These are phyloP conservation scores for Begonia masoniana DNA, from an alignment of 306 rosid genomes.

Conservation along the genomic window DNA sequence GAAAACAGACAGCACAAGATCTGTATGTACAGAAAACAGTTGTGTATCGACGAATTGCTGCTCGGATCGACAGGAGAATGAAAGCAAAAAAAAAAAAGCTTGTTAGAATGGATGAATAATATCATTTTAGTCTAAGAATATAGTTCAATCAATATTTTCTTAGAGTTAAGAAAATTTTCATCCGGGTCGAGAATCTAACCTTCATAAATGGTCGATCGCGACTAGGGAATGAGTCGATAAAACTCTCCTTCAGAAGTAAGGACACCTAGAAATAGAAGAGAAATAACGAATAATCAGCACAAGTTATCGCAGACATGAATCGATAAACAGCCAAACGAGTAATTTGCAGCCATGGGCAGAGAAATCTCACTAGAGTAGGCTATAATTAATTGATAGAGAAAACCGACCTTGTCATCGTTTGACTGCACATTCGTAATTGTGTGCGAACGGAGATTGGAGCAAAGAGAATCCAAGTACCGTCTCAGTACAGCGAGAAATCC, in stretches of 20 bases:
- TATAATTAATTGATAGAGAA: too few relatives aligned
- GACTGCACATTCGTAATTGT: conserved; percentile 98
- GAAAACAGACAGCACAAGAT: conserved; percentile 87
- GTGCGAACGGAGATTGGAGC: conserved; percentile 77
- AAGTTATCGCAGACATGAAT: neutral
- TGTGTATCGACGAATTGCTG: conserved; percentile 94
- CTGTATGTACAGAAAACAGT: conserved; percentile 86
- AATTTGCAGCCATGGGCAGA: too few relatives aligned
- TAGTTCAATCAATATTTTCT: neutral
- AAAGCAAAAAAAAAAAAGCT: conserved; percentile 1
- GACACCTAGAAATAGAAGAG: conserved; percentile 53
- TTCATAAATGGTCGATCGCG: conserved; percentile 93
- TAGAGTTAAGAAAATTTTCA: too few relatives aligned
- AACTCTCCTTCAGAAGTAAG: conserved; percentile 95
- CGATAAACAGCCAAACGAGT: too few relatives aligned
- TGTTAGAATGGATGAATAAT: neutral
- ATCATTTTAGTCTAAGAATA: too few relatives aligned
- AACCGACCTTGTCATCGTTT: conserved; percentile 77
- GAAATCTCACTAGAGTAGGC: too few relatives aligned
- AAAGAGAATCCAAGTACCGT: conserved; percentile 85
- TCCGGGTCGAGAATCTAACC: conserved; percentile 32
- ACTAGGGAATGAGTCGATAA: conserved; percentile 76
- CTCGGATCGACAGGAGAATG: conserved; percentile 7
- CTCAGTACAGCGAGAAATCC: conserved; percentile 66
- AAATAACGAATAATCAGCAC: conserved; percentile 15